Base-by-base conservation (phyloP, 1,284 basidiomycete genomes). In the Butyriboletus regius region DNA sequence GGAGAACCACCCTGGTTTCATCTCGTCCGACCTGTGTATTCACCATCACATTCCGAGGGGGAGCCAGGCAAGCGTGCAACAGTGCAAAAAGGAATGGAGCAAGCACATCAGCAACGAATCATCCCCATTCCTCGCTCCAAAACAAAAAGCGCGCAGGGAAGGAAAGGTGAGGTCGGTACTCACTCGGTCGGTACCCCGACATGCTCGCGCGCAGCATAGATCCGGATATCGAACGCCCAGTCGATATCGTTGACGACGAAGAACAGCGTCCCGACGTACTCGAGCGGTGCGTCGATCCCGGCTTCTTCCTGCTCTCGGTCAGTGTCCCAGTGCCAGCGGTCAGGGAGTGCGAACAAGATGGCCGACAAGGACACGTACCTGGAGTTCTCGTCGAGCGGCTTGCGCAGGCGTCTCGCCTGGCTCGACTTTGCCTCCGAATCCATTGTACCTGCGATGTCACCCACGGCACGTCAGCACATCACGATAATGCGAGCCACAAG, bases 291-390 rank as follows among this genome's bases (percentile, higher is more conserved):
- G 14, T 68, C 71, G 37, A 91, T 79, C 0, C 87, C 83, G 5
- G 85, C 78, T 69, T 91, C 88, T 72, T 91, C 88, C 88, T 91
- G 55, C 14, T 31, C 24, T 15, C n/a, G 17, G 15, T 22, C 24
- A 18, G 53, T 9, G 15, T 13, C 43, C 12, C 7, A 12, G 7
- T 8, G 10, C 18, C 28, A 20, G 15, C 5, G 3, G 32, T 48
- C 32, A 48, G 47, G 14, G 12, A n/a, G 32, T 20, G 24, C 9
- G 13, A n/a, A 10, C 22, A 14, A 35, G 28, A 17, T 17, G 40
- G 15, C 10, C 24, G 24, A 2, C 15, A 18, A 18, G 32, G 10
- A 20, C 4, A 48, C 62, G 35, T 3, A 73, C 71, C 57, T 67
- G 56, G 31, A 78, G 66, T 54, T 78, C 76, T 2, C 76, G 66